Base-by-base conservation (phyloP, 1,284 basidiomycete species). In the Trichosporon sp. region DNA sequence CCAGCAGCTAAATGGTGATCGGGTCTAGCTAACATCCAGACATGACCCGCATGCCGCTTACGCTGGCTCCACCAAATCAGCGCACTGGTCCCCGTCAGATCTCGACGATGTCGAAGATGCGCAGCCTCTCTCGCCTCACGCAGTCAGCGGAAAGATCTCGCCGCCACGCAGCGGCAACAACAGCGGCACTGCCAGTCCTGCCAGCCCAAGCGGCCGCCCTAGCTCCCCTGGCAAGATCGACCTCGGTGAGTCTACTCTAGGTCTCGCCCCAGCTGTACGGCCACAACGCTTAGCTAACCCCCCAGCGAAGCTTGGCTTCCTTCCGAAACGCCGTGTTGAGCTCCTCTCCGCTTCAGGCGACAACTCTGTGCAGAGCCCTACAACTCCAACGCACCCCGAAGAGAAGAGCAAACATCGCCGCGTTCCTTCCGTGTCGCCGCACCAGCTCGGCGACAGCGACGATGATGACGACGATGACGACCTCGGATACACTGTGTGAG, bases 241-340 rank as follows among this genome's bases (percentile, higher is more conserved):
- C 76, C 80, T 81, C 2, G 78, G 82, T 82, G 71, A 74, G 81
- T 76, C 2, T 14, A 32, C 1, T 68, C 46, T 35, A 32, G 2
- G 2, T 11, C 10, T 59, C 11, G 7, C 8, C 19, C 31, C 26
- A 26, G 26, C 26, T 26, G 26, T 26, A 26, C 26, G 26, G 2
- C 26, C 26, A 26, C 26, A 26, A 26, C 26, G 26, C 26, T 26
- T n/a, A 40, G 35, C 69, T 67, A 19, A 67, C 59, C 31, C 4
- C n/a, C 8, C 69, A 82, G 80, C 81, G 66, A 84, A 84, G 74
- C 78, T 84, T 38, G 83, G 83, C 26, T 80, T 84, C 69, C 75
- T 84, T 4, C 83, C 83, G 4, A 84, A 84, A 76, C 82, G 81
- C 70, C 75, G 77, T 54, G 83, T 84, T 51, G 81, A 83, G 67